phyloP scores from a whole-genome alignment of 2,329 filamentous ascomycete genomes.

The Arthrobotrys musiformis region DNA sequence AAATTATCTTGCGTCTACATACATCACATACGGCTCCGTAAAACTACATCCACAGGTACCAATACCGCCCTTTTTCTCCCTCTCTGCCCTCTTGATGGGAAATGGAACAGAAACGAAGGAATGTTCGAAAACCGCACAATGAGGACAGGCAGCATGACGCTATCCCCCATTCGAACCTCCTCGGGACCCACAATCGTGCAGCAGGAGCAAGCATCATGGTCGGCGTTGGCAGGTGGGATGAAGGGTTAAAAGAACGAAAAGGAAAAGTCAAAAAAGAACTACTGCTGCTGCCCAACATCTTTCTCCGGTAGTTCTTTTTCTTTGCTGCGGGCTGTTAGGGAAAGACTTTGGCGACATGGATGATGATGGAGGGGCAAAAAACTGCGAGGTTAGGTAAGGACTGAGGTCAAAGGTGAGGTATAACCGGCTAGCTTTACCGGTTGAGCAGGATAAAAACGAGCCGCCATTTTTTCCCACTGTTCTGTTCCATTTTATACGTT shows the following conservation, averaged over 20 bases:
- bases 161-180: conserved; percentile 36
- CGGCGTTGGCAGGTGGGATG: conserved; percentile 55
- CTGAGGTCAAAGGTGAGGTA: conserved; percentile 21
- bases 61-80: conserved; percentile 1
- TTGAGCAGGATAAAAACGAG: conserved; percentile 48
- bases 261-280: background rate
- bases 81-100: background rate
- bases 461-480: background rate
- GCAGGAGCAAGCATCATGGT: conserved; percentile 48
- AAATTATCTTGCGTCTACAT: conserved; percentile 40
- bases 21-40: too few species aligned
- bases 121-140: conserved; percentile 43
- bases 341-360: conserved; percentile 33
- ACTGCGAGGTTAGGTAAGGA: background rate
- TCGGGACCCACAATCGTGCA: conserved; percentile 47
- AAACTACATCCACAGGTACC: conserved; percentile 10
- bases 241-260: too few species aligned
- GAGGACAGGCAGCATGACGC: conserved; percentile 39
- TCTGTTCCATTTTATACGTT: background rate
- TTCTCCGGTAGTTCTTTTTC: conserved; percentile 27
- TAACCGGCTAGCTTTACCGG: conserved; percentile 52
- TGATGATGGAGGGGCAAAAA: conserved; percentile 48
- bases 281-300: background rate
- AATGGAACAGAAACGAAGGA: conserved; percentile 33
- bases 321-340: conserved; percentile 14